phyloP scores from a whole-genome alignment of 257 asterid species.

The Perilla frutescens region DNA sequence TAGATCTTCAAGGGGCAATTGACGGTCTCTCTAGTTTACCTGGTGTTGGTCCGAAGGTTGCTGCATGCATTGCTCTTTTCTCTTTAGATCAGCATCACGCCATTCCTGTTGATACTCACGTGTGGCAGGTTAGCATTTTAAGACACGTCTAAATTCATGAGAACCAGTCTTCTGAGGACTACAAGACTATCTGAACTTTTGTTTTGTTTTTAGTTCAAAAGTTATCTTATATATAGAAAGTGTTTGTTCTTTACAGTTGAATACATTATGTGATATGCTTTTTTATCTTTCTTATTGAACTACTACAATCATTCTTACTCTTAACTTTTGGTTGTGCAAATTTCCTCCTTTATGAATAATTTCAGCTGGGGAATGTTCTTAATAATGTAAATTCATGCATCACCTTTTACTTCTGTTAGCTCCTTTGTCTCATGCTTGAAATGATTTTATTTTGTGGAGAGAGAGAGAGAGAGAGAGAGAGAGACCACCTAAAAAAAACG shows the following conservation, averaged over 20 bases:
- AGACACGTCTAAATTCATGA: neutral
- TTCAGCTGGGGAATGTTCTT: no score
- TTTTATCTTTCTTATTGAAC: neutral
- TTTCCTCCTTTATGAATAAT: neutral
- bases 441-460: neutral
- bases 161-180: neutral
- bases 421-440: neutral
- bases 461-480: neutral
- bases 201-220: constrained; percentile 13
- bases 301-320: no score
- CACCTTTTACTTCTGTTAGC: neutral
- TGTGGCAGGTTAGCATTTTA: constrained; percentile 81
- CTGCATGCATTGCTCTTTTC: constrained; percentile 95
- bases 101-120: constrained; percentile 97
- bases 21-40: constrained; percentile 72
- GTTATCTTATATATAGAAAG: neutral
- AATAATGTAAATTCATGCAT: no score
- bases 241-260: neutral
- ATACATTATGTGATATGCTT: constrained; percentile 10
- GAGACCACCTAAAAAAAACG: no score
- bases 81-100: constrained; percentile 95
- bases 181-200: neutral
- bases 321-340: neutral
- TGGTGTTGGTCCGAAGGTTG: constrained; percentile 99
- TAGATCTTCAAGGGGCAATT: constrained; percentile 71